These are phyloP conservation scores for Talaromyces rugulosus DNA, from an alignment of 2,329 filamentous ascomycete species.

Conservation along the genomic window DNA sequence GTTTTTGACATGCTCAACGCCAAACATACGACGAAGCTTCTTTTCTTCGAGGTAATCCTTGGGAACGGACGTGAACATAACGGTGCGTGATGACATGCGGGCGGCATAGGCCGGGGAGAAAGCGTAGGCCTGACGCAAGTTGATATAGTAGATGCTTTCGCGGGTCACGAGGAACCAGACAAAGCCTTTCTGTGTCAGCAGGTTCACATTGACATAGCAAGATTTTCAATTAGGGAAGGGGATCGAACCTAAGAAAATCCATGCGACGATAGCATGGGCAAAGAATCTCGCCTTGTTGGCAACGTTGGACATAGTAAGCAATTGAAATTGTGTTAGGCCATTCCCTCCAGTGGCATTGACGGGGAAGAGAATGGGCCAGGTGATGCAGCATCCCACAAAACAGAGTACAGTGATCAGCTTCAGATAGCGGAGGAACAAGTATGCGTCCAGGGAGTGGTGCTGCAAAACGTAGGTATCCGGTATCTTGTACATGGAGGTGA, in stretches of 20 bases:
- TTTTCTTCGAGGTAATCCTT: constrained; percentile 69
- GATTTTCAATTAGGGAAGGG: background rate
- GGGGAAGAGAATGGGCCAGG: constrained; percentile 85
- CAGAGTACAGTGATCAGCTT: constrained; percentile 74
- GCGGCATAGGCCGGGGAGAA: constrained; percentile 78
- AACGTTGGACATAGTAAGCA: constrained; percentile 76
- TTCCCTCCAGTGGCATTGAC: constrained; percentile 80
- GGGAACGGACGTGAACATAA: constrained; percentile 84
- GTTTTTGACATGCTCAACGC: constrained; percentile 68
- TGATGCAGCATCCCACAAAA: constrained; percentile 76
- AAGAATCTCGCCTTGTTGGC: constrained; percentile 63
- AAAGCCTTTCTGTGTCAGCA: constrained; percentile 51
- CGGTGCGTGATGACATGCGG: constrained; percentile 83
- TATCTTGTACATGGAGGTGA: constrained; percentile 61
- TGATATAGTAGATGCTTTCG: constrained; percentile 88
- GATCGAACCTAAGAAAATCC: constrained; percentile 65
- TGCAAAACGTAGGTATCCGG: constrained; percentile 77
- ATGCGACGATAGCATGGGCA: constrained; percentile 75
- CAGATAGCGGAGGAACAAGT: constrained; percentile 83
- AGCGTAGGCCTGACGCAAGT: constrained; percentile 86
- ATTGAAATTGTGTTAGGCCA: constrained; percentile 62
- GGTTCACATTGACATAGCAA: background rate
- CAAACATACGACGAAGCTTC: constrained; percentile 77
- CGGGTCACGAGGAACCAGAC: constrained; percentile 83
- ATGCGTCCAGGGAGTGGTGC: constrained; percentile 88